Conservation (phyloP, 208 protist species). For the Novymonas esmeraldas region DNA sequence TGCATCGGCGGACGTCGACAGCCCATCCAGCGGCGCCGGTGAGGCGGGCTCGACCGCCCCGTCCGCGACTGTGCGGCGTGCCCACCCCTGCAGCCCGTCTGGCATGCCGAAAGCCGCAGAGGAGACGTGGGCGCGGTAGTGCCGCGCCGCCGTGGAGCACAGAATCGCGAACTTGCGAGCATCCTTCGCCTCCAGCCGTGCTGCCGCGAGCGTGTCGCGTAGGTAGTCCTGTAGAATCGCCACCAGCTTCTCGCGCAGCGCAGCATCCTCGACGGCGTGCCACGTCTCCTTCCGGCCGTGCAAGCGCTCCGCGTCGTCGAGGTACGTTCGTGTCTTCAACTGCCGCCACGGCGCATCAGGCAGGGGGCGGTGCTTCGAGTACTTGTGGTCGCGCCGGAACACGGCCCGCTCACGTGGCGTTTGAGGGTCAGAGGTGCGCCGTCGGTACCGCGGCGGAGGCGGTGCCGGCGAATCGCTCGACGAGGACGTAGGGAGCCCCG, state of each 20-base stretch:
- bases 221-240: slow-evolving; percentile 83
- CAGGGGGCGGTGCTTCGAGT: slow-evolving; percentile 66
- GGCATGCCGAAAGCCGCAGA: slow-evolving; percentile 52
- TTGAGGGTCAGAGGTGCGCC: slow-evolving; percentile 77
- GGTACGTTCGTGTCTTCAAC: slow-evolving; percentile 72
- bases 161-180: slow-evolving; percentile 70
- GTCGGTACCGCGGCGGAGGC: slow-evolving; percentile 40
- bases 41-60: slow-evolving; percentile 13
- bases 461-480: neutral
- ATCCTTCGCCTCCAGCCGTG: slow-evolving; percentile 60
- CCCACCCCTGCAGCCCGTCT: slow-evolving; percentile 53
- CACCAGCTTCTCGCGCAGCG: slow-evolving; percentile 75
- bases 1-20: neutral
- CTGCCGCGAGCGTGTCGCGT: slow-evolving; percentile 65
- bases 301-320: slow-evolving; percentile 90
- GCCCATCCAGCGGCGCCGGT: neutral
- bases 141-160: slow-evolving; percentile 50
- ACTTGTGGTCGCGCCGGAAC: slow-evolving; percentile 85
- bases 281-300: slow-evolving; percentile 89
- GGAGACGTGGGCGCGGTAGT: slow-evolving; percentile 68
- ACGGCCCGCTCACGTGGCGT: slow-evolving; percentile 67
- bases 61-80: slow-evolving; percentile 26
- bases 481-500: neutral
- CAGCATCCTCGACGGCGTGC: slow-evolving; percentile 57
- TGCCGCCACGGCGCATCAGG: slow-evolving; percentile 78